Evolutionary conservation across 176 grass and related monocot genomes (phyloP).

Genomic region (Dactylis glomerata): DNA sequence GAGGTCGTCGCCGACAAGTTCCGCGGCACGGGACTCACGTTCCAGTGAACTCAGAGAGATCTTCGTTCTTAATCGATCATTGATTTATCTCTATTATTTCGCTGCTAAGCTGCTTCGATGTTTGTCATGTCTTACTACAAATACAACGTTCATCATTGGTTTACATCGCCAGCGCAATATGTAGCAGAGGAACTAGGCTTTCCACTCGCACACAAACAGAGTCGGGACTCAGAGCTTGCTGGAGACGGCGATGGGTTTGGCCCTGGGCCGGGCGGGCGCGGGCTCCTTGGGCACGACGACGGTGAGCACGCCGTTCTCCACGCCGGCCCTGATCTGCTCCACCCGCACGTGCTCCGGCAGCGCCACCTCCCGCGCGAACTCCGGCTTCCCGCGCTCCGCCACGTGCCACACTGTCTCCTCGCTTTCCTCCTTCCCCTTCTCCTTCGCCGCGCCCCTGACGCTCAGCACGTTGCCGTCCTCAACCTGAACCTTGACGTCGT

Average conservation of each 20-base stretch:
- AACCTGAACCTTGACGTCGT: slow-evolving; percentile 74
- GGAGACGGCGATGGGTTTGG: slow-evolving; percentile 64
- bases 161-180: no score
- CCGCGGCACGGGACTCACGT: background rate
- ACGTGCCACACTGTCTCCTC: slow-evolving; percentile 61
- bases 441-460: slow-evolving; percentile 28
- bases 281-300: slow-evolving; percentile 74
- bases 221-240: slow-evolving; percentile 56
- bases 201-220: background rate
- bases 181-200: no score
- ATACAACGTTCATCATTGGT: background rate
- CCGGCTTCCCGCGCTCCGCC: slow-evolving; percentile 64
- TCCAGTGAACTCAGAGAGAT: background rate
- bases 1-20: background rate
- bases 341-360: slow-evolving; percentile 57
- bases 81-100: background rate
- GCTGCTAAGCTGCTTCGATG: background rate
- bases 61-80: no score
- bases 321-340: slow-evolving; percentile 63
- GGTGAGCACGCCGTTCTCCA: slow-evolving; percentile 80
- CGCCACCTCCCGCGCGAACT: slow-evolving; percentile 56
- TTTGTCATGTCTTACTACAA: background rate
- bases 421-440: background rate
- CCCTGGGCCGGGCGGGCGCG: slow-evolving; percentile 38
- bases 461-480: slow-evolving; percentile 81